Conservation (phyloP, 805 yeast genomes). For the Scheffersomyces coipomensis region DNA sequence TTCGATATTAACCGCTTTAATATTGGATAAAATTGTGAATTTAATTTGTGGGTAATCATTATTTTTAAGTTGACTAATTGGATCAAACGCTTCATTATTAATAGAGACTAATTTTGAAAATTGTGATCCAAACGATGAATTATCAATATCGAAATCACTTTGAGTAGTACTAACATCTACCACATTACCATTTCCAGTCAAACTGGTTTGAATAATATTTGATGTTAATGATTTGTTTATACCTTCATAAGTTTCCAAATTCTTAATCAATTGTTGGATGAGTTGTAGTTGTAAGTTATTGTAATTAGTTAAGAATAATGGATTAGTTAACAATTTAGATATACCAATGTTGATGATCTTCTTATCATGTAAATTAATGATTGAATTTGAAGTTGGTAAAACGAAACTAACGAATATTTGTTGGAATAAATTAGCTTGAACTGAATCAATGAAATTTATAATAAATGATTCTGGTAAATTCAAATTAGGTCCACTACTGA, state of each 20-base stretch:
- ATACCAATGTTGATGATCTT: conserved; percentile 54
- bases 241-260: conserved; percentile 26
- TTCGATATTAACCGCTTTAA: conserved; percentile 24
- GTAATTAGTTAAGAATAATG: conserved; percentile 13
- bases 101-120: conserved; percentile 74
- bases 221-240: conserved; percentile 12
- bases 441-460: conserved; percentile 65
- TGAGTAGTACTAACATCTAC: conserved; percentile 29
- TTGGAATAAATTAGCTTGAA: conserved; percentile 60
- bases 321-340: conserved; percentile 35
- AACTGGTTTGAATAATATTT: conserved; percentile 13
- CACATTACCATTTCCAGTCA: conserved; percentile 11
- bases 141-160: conserved; percentile 61
- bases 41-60: conserved; percentile 30
- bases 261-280: conserved; percentile 31
- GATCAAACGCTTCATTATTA: conserved; percentile 64
- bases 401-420: conserved; percentile 50
- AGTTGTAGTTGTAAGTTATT: conserved; percentile 23
- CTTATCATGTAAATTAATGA: conserved; percentile 53
- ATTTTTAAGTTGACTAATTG: conserved; percentile 52
- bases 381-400: conserved; percentile 48
- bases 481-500: conserved; percentile 4
- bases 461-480: conserved; percentile 49
- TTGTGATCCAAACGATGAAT: conserved; percentile 78
- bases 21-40: conserved; percentile 20